Conservation (phyloP, 805 yeast genomes). For the Candida arabinofermentans region DNA sequence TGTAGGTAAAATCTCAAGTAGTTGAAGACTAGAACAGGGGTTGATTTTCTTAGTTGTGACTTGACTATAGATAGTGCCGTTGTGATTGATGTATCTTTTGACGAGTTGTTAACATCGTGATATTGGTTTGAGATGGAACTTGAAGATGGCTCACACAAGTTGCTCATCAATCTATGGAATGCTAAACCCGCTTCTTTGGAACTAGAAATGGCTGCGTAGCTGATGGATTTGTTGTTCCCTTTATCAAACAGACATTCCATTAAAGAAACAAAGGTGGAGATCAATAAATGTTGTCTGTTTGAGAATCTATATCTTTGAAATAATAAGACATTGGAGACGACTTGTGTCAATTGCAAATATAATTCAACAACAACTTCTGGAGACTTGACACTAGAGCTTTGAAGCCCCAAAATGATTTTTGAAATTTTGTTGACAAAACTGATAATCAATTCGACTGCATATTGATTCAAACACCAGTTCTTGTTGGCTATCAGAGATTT, state of each 20-base stretch:
- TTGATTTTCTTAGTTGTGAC: slow-evolving; percentile 56
- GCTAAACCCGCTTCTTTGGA: slow-evolving; percentile 41
- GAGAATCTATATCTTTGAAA: slow-evolving; percentile 67
- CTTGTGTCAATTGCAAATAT: slow-evolving; percentile 16
- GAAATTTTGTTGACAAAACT: slow-evolving; percentile 12
- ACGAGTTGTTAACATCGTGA: background rate
- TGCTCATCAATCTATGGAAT: slow-evolving; percentile 54
- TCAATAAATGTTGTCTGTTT: slow-evolving; percentile 68
- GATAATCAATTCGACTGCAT: slow-evolving; percentile 50
- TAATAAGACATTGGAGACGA: slow-evolving; percentile 57
- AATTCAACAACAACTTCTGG: background rate
- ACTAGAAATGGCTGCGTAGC: slow-evolving; percentile 2
- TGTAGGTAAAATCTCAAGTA: slow-evolving; percentile 54
- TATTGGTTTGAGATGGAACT: slow-evolving; percentile 14
- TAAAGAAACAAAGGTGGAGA: slow-evolving; percentile 44
- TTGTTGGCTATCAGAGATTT: slow-evolving; percentile 43
- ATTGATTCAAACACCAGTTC: slow-evolving; percentile 61
- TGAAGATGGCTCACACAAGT: slow-evolving; percentile 69
- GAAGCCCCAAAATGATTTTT: slow-evolving; percentile 2
- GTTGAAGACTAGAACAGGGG: slow-evolving; percentile 55
- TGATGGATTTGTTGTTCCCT: slow-evolving; percentile 1
- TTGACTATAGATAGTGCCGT: slow-evolving; percentile 55
- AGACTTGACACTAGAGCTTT: background rate
- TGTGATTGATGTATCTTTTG: slow-evolving; percentile 36
- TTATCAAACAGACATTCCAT: slow-evolving; percentile 42